Conservation (phyloP, 1,139 yeast species). For the Taiozyma sp. region DNA sequence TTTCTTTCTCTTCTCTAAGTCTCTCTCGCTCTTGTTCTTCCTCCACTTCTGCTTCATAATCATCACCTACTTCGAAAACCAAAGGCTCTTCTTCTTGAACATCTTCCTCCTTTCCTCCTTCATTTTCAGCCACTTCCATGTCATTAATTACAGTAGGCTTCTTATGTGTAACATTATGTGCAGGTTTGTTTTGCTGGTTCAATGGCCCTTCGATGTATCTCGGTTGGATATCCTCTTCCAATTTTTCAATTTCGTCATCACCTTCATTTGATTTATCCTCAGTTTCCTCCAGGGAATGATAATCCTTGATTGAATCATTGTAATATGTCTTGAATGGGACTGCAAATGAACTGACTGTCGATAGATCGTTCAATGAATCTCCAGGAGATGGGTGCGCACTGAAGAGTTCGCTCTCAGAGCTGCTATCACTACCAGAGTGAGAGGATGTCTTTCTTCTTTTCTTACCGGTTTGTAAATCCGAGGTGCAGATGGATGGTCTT, state of each 20-base stretch:
- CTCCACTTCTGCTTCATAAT: conserved; percentile 48
- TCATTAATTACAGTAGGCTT: conserved; percentile 73
- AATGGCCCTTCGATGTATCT: conserved; percentile 80
- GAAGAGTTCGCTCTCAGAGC: not conserved
- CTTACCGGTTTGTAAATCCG: not conserved
- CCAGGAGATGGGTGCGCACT: not conserved
- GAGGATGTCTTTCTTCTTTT: not conserved
- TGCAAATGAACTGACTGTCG: not conserved
- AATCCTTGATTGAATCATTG: not conserved
- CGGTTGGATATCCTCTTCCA: conserved; percentile 77
- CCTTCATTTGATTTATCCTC: conserved; percentile 30
- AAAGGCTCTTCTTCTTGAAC: conserved; percentile 39
- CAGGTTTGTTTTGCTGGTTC: conserved; percentile 29
- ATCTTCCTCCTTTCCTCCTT: conserved; percentile 47
- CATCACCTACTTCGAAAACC: conserved; percentile 38
- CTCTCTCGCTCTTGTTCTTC: not conserved
- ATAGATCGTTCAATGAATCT: not conserved
- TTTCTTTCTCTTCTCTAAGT: not conserved
- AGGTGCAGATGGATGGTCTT: not conserved
- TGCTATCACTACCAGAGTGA: not conserved
- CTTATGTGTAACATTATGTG: conserved; percentile 33
- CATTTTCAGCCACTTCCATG: conserved; percentile 46
- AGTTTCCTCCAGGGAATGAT: conserved; percentile 27
- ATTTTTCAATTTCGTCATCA: conserved; percentile 36
- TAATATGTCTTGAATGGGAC: not conserved